Percentiles rank a stretch among this genome's conserved stretches.
phyloP scores from a whole-genome alignment of 805 yeast species.

The Blastobotrys terrestris region DNA sequence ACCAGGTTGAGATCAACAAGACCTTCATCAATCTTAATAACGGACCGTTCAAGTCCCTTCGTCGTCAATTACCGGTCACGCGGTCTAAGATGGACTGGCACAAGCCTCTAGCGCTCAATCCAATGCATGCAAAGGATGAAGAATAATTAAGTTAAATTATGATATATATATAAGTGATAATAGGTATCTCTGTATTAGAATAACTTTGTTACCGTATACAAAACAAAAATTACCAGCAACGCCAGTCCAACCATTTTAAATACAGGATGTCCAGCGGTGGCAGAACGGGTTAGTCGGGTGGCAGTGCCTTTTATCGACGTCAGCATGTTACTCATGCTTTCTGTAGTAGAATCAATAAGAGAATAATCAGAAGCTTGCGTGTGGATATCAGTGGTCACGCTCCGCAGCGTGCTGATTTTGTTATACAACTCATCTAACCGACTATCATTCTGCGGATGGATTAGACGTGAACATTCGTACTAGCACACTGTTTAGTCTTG shows the following conservation, averaged over 20 bases:
- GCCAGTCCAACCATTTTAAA: constrained; percentile 56
- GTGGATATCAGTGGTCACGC: constrained; percentile 63
- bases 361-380: constrained; percentile 49
- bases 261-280: constrained; percentile 52
- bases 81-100: constrained; percentile 91
- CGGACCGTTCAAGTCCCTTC: constrained; percentile 68
- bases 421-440: constrained; percentile 58
- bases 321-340: constrained; percentile 45
- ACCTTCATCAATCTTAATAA: constrained; percentile 72
- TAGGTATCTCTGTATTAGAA: constrained; percentile 27
- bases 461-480: background rate
- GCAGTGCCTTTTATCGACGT: constrained; percentile 49
- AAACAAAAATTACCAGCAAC: constrained; percentile 45
- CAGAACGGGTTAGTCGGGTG: constrained; percentile 46
- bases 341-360: constrained; percentile 38
- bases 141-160: background rate
- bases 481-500: background rate
- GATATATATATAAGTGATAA: constrained; percentile 1
- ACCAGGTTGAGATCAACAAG: constrained; percentile 53
- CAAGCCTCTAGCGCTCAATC: background rate
- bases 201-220: constrained; percentile 50
- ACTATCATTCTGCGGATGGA: constrained; percentile 48
- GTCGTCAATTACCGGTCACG: constrained; percentile 90
- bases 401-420: constrained; percentile 57
- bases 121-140: background rate